Evolutionary conservation across 106 monocot species (phyloP).

Genomic region (Acorus gramineus): DNA sequence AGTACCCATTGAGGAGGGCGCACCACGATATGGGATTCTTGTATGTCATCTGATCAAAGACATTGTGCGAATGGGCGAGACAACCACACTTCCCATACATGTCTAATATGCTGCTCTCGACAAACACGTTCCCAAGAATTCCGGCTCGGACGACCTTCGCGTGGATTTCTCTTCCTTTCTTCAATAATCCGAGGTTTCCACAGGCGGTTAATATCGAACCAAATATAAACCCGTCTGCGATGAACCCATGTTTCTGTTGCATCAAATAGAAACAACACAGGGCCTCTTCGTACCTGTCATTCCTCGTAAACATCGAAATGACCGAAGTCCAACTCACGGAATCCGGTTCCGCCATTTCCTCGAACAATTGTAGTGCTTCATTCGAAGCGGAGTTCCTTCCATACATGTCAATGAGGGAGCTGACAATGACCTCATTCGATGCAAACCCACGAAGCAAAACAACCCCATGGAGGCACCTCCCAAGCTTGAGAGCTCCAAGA

Average conservation of each 20-base stretch:
- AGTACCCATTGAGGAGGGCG: constrained; percentile 74
- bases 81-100: constrained; percentile 79
- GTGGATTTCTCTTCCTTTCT: constrained; percentile 68
- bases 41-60: constrained; percentile 60
- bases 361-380: constrained; percentile 40
- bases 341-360: constrained; percentile 47
- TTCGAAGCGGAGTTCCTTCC: constrained; percentile 21
- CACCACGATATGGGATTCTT: constrained; percentile 85
- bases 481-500: constrained; percentile 17
- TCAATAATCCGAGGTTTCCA: constrained; percentile 46
- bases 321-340: constrained; percentile 73
- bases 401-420: constrained; percentile 60
- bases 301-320: constrained; percentile 50
- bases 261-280: constrained; percentile 39
- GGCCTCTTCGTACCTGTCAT: constrained; percentile 56
- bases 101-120: constrained; percentile 65
- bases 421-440: constrained; percentile 36
- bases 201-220: constrained; percentile 55
- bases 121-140: constrained; percentile 55
- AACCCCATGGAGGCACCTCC: constrained; percentile 35
- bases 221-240: constrained; percentile 48
- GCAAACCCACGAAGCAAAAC: constrained; percentile 25
- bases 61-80: constrained; percentile 36
- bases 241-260: constrained; percentile 5
- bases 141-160: constrained; percentile 39